phyloP scores from a whole-genome alignment of 2,329 filamentous ascomycete genomes.

The Leptoxyphium fumago region DNA sequence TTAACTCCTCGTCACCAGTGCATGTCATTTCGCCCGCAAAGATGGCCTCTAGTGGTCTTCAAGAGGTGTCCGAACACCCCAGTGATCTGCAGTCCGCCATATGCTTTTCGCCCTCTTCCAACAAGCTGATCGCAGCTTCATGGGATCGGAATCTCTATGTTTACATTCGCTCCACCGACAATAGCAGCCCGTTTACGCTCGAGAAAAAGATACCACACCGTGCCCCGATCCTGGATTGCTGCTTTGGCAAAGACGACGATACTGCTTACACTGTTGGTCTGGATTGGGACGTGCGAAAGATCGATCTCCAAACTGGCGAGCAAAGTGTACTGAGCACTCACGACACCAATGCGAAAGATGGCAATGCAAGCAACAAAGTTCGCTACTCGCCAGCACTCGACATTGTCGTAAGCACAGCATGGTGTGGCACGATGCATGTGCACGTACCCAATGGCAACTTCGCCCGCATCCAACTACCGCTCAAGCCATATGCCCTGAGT shows the following conservation, averaged over 20 bases:
- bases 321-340: constrained; percentile 69
- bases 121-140: constrained; percentile 72
- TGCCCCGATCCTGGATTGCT: constrained; percentile 55
- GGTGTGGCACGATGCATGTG: constrained; percentile 82
- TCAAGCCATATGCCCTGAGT: constrained; percentile 77
- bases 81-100: constrained; percentile 77
- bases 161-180: constrained; percentile 34
- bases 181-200: constrained; percentile 34
- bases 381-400: constrained; percentile 64
- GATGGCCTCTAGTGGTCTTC: background rate
- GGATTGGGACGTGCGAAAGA: constrained; percentile 65
- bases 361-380: constrained; percentile 58
- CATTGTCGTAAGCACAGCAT: constrained; percentile 77
- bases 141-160: constrained; percentile 90
- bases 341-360: constrained; percentile 16
- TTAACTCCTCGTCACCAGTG: no score
- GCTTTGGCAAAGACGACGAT: constrained; percentile 58
- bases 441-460: constrained; percentile 31
- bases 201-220: constrained; percentile 33
- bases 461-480: constrained; percentile 49
- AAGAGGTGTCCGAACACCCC: constrained; percentile 64
- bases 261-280: constrained; percentile 77
- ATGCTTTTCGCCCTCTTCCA: constrained; percentile 69
- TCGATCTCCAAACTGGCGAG: constrained; percentile 58
- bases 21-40: background rate